Evolutionary conservation across 2,329 filamentous ascomycete genomes (phyloP), one percentile per base, ranked within the genome.

Genomic region (Fusarium sp.): DNA sequence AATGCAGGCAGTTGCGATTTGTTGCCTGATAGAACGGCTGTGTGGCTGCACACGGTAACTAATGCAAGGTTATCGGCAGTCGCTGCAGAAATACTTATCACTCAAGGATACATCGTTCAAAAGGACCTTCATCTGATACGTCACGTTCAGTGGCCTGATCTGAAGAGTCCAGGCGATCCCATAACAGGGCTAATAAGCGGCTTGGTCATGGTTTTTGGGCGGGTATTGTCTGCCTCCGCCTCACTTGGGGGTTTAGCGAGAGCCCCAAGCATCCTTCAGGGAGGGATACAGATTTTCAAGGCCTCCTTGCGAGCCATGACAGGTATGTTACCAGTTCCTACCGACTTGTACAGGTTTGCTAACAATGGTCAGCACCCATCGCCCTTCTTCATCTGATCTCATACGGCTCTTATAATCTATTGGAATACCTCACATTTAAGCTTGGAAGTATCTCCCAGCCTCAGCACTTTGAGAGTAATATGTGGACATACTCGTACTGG

Each of bases 201-300:
- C 17, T 8, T 36, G 17, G 4, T 36, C 34, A 36, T 36, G 17
- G 10, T n/a, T 5, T 7, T 8, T 5, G 17, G 34, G 4, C 34
- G 17, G 17, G 9, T 36, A 9, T 19, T 36, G 6, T 19, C 34
- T n/a, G 34, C 34, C 5, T n/a, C 34, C 10, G 19, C 4, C 17
- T n/a, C 34, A 19, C 2, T 36, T 2, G 4, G 8, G 4, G 17
- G 17, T n/a, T 5, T n/a, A 4, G 4, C 0, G 9, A n/a, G 1
- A 5, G 17, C 34, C 11, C 34, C 17, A n/a, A 36, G 34, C 9
- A 36, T 36, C 17, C 10, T 17, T 36, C 32, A 36, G 7, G 32
- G 32, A 36, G 17, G 4, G 8, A 4, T 9, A 3, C 32, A n/a
- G 17, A 8, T n/a, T 10, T 7, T 5, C 6, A 36, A n/a, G 17